Percentiles rank a stretch among this genome's conserved stretches.
Conservation (phyloP, 768 basidiomycete species). For the Kwoniella shandongensis region DNA sequence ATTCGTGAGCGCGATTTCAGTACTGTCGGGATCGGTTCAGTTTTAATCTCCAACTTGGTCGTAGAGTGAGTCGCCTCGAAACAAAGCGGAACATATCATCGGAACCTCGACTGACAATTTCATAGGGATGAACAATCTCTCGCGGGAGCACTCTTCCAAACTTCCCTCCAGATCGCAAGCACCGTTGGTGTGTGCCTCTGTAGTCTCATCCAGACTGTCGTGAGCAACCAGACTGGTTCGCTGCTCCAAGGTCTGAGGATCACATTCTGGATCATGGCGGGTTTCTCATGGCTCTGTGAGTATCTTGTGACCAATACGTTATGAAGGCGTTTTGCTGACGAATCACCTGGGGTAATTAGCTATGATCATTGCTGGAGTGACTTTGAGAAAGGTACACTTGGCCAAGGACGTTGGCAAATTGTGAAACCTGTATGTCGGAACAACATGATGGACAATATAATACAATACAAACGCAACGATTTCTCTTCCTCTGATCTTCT, state of each 20-base stretch:
- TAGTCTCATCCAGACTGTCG: slow-evolving; percentile 16
- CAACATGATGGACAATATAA: too few relatives aligned
- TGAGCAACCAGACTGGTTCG: slow-evolving; percentile 8
- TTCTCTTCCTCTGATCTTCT: too few relatives aligned
- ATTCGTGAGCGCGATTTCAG: too few relatives aligned
- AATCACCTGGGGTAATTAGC: too few relatives aligned
- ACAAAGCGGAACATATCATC: not conserved
- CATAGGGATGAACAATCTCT: slow-evolving; percentile 29
- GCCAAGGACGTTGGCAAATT: slow-evolving; percentile 27
- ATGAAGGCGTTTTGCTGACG: too few relatives aligned
- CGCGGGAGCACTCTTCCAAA: slow-evolving; percentile 36
- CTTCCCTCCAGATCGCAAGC: slow-evolving; percentile 23
- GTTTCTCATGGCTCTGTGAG: slow-evolving; percentile 24
- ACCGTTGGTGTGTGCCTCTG: slow-evolving; percentile 30
- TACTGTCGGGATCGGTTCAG: slow-evolving; percentile 17
- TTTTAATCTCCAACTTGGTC: slow-evolving; percentile 36
- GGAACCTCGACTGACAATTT: not conserved
- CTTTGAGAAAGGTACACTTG: slow-evolving; percentile 21
- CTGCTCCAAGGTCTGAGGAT: slow-evolving; percentile 19
- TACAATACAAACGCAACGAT: too few relatives aligned
- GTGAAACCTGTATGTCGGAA: too few relatives aligned
- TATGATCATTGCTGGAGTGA: slow-evolving; percentile 11
- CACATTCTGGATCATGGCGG: slow-evolving; percentile 29
- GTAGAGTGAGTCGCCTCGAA: slow-evolving; percentile 34
- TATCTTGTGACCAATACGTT: too few relatives aligned